Base-by-base conservation (phyloP, 2,329 filamentous ascomycete genomes). In the Proliferodiscus dingleyae region DNA sequence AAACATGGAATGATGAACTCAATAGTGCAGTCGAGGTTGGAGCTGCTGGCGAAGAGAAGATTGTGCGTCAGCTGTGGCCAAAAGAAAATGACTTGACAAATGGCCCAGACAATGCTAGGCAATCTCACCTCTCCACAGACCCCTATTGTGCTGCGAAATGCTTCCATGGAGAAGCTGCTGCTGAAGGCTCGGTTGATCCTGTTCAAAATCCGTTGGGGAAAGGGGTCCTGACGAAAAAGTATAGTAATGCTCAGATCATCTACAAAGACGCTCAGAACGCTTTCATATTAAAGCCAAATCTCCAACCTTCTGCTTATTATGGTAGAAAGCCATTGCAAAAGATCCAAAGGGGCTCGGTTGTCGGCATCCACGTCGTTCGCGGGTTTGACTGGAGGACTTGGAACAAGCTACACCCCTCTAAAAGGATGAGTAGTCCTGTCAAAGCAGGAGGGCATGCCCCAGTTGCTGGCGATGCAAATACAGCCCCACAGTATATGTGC, bases 1-100 rank as follows among this genome's bases (percentile, higher is more conserved):
- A 93, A 57, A 95, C 91, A 1, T 98, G 93, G 89, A 78, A 77
- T 42, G 90, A 96, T 60, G 91, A 98, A 66, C 71, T 98, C 6
- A 82, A 85, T 53, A 95, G 89, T 65, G 94, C 93, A 4, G 75
- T 95, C 5, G 88, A 95, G 41, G 88, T 96, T 46, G 93, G 93
- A 1, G 83, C 91, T 1, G 73, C 85, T 8, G 93, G 91, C 1
- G 93, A 98, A 66, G 85, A 93, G 68, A 97, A 97, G 64, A 83
- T 96, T 6, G 80, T 87, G 0, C 82, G 95, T 65, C 52, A 47
- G 19, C 69, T 97, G 7, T 96, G 90, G 89, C 84, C 87, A 1
- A 77, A 80, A 37, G 73, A 77, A 2, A 28, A 63, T 61, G 34
- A 61, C 59, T n/a, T 43, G 51, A 51, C 64, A 68, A 54, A 54